A percentile compares a stretch with the other conserved stretches of the same genome.
These are phyloP conservation scores for Leccinum barrowsii DNA, from an alignment of 768 basidiomycete species.

Conservation along the genomic window DNA sequence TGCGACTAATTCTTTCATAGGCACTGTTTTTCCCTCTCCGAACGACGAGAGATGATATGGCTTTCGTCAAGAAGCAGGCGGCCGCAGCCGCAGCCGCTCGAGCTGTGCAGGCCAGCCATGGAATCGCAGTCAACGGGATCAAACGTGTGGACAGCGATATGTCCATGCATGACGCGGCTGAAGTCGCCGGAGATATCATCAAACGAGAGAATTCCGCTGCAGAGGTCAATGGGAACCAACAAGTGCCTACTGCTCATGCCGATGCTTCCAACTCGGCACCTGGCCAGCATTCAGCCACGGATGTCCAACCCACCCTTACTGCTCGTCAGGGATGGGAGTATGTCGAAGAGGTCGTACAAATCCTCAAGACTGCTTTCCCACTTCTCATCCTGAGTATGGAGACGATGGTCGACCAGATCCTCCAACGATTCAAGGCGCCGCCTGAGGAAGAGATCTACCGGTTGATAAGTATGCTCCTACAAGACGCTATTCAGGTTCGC, in stretches of 20 bases:
- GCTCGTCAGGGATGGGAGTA: conserved; percentile 80
- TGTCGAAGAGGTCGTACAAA: conserved; percentile 90
- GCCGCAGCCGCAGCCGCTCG: conserved; percentile 34
- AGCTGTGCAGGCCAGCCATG: conserved; percentile 35
- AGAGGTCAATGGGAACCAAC: conserved; percentile 29
- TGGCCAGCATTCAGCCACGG: conserved; percentile 14
- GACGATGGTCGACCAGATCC: conserved; percentile 94
- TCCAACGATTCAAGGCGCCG: conserved; percentile 80
- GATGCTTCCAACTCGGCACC: conserved; percentile 15
- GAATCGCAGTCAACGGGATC: conserved; percentile 18
- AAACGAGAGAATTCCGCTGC: conserved; percentile 19
- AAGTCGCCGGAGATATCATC: conserved; percentile 25
- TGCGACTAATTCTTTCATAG: conserved; percentile 39
- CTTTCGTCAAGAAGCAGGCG: conserved; percentile 41
- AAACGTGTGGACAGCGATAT: conserved; percentile 32
- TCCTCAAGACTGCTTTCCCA: conserved; percentile 94
- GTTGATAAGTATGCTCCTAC: conserved; percentile 79
- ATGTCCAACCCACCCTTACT: conserved; percentile 27
- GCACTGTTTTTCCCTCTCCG: conserved; percentile 94
- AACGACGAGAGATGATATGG: conserved; percentile 74
- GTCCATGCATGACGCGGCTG: conserved; percentile 28
- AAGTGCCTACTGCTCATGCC: conserved; percentile 9
- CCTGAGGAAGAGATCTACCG: conserved; percentile 95
- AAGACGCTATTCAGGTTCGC: conserved; percentile 80
- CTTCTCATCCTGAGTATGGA: conserved; percentile 93